phyloP scores from a whole-genome alignment of 1,139 yeast species.

The Wickerhamomyces sp. region DNA sequence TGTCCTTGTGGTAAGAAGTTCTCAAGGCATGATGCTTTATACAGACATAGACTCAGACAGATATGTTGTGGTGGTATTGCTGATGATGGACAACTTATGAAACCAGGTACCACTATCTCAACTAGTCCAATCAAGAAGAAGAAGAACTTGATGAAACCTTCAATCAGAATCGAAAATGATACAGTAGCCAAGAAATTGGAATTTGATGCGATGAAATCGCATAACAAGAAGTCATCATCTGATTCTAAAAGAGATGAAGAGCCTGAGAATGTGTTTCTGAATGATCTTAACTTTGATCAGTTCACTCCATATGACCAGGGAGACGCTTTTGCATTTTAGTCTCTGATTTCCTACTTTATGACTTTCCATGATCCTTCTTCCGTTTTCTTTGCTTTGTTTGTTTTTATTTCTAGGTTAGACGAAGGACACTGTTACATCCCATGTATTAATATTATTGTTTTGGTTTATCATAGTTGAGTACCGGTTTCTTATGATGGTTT shows the following conservation, averaged over 20 bases:
- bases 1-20: conserved; percentile 94
- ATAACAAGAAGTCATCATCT: conserved; percentile 1
- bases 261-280: conserved; percentile 12
- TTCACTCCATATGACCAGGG: background rate
- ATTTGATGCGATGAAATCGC: conserved; percentile 13
- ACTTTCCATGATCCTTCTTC: background rate
- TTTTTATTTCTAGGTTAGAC: background rate
- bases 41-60: conserved; percentile 72
- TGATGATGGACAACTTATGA: conserved; percentile 9
- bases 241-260: conserved; percentile 1
- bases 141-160: background rate
- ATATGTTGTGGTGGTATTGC: conserved; percentile 51
- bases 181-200: conserved; percentile 23
- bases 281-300: conserved; percentile 10
- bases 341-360: background rate
- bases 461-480: background rate
- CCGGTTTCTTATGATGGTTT: background rate
- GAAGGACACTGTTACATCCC: background rate
- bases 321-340: background rate
- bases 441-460: background rate
- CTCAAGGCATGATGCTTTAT: conserved; percentile 83
- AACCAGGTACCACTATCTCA: background rate
- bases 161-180: conserved; percentile 16
- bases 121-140: conserved; percentile 4
- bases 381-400: background rate